These are phyloP conservation scores for Stentor roeselii DNA, from an alignment of 73 alveolate genomes.

Conservation along the genomic window DNA sequence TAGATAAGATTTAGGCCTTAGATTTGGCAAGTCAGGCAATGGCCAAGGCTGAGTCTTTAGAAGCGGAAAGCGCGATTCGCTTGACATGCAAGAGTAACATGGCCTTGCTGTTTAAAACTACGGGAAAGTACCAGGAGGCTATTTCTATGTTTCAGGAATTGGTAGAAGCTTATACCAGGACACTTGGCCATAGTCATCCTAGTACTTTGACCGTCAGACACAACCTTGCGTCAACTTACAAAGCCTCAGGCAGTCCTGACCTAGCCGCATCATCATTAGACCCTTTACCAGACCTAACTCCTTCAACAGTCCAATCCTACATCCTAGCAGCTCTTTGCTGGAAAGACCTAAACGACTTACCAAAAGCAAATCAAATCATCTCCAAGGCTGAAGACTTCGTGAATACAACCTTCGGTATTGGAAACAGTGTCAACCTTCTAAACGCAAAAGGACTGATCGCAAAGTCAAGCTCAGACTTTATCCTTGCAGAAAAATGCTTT, in stretches of 20 bases:
- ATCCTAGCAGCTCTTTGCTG: neutral
- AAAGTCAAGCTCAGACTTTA: neutral
- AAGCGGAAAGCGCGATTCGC: neutral
- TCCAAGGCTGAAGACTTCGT: constrained; percentile 7
- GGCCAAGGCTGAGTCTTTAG: neutral
- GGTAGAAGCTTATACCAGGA: neutral
- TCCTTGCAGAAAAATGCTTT: neutral
- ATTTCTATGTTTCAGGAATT: neutral
- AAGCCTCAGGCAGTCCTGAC: constrained; percentile 21
- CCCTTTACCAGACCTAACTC: neutral
- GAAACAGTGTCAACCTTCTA: constrained; percentile 2
- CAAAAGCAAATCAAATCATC: neutral
- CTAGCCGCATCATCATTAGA: neutral
- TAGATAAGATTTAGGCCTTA: neutral
- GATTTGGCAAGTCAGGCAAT: neutral
- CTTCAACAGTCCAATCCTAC: neutral
- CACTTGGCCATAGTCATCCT: neutral
- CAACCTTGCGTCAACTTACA: constrained; percentile 14
- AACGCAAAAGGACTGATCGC: neutral
- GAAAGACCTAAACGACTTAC: neutral
- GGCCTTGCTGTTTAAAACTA: constrained; percentile 4
- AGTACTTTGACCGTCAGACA: neutral
- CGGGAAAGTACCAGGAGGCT: neutral
- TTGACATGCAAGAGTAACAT: neutral
- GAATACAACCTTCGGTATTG: constrained; percentile 1